A percentile compares a stretch with the other conserved stretches of the same genome.
phyloP scores from a whole-genome alignment of 2,329 filamentous ascomycete genomes.

The Ciborinia camelliae region DNA sequence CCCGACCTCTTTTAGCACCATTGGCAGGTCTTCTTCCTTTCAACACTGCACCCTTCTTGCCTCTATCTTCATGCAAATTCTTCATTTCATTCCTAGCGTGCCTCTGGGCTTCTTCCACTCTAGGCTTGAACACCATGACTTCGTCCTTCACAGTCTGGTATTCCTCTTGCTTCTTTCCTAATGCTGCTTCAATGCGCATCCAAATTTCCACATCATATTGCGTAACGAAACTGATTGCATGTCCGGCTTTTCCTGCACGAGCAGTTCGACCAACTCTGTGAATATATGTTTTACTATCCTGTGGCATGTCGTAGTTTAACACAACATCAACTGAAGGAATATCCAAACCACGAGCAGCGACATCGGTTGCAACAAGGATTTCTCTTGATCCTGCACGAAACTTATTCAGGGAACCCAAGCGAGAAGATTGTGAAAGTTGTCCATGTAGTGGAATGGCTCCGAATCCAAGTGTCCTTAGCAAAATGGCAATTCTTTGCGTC shows the following conservation, averaged over 20 bases:
- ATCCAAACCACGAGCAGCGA: constrained; percentile 89
- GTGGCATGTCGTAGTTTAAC: constrained; percentile 79
- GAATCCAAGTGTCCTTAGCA: constrained; percentile 81
- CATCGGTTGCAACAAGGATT: constrained; percentile 88
- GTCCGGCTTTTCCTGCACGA: constrained; percentile 78
- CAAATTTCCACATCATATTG: constrained; percentile 86
- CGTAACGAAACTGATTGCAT: constrained; percentile 76
- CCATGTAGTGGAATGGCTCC: constrained; percentile 90
- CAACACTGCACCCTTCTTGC: constrained; percentile 45
- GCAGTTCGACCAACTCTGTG: constrained; percentile 87
- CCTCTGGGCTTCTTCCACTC: constrained; percentile 80
- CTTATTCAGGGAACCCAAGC: constrained; percentile 84
- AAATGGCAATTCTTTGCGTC: constrained; percentile 77
- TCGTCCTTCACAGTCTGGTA: constrained; percentile 74
- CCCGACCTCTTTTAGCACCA: constrained; percentile 49
- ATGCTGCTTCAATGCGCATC: constrained; percentile 74
- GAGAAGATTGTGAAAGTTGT: constrained; percentile 81
- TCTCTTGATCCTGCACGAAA: constrained; percentile 78
- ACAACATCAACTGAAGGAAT: constrained; percentile 89
- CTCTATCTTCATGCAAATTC: constrained; percentile 66
- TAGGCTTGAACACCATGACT: constrained; percentile 73
- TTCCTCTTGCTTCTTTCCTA: constrained; percentile 72
- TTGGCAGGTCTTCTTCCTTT: constrained; percentile 49
- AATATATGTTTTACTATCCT: constrained; percentile 86
- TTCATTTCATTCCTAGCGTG: constrained; percentile 80